These are phyloP conservation scores for Colletotrichum lupini DNA, from an alignment of 2,329 filamentous ascomycete species.

Conservation along the genomic window DNA sequence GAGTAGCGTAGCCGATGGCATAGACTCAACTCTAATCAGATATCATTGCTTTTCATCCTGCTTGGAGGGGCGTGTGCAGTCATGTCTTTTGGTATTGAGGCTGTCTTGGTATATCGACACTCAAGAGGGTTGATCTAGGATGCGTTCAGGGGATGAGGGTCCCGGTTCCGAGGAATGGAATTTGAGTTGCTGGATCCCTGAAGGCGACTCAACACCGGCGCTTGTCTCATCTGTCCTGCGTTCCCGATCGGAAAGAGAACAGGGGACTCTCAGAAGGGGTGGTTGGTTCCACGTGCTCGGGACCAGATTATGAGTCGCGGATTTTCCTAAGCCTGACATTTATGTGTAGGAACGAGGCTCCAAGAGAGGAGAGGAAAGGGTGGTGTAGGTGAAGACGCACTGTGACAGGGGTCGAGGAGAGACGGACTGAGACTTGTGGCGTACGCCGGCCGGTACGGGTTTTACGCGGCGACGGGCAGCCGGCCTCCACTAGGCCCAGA, in stretches of 20 bases:
- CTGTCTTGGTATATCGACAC: background rate
- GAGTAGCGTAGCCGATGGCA: constrained; percentile 14
- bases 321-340: background rate
- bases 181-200: constrained; percentile 33
- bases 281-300: constrained; percentile 28
- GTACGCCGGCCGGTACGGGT: constrained; percentile 24
- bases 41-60: constrained; percentile 10
- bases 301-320: constrained; percentile 1
- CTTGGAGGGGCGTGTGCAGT: background rate
- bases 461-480: background rate
- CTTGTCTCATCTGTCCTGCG: constrained; percentile 33
- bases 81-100: background rate
- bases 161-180: constrained; percentile 23
- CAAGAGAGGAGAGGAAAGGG: constrained; percentile 7
- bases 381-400: constrained; percentile 21
- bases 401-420: constrained; percentile 20
- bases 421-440: constrained; percentile 21
- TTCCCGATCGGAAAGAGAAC: constrained; percentile 19
- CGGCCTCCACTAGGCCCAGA: background rate
- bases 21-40: constrained; percentile 28
- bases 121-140: background rate
- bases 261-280: background rate
- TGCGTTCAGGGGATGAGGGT: background rate
- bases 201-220: constrained; percentile 25
- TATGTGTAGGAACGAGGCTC: background rate